Conservation (phyloP, 2,329 filamentous ascomycete genomes). For the Curvularia lunata region DNA sequence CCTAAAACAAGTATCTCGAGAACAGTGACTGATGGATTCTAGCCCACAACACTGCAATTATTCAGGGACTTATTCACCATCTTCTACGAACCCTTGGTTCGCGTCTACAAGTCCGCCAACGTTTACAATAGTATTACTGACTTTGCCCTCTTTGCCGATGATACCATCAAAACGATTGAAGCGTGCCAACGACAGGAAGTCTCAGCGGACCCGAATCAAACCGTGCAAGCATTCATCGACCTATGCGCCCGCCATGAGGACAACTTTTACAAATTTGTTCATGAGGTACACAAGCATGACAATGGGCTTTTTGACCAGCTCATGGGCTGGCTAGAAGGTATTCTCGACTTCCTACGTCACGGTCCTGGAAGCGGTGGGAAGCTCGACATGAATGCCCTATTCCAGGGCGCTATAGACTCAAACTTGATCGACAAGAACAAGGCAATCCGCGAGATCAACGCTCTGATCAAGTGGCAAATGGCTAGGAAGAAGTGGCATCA, state of each 20-base stretch:
- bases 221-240: conserved; percentile 97
- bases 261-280: conserved; percentile 98
- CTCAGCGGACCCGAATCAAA: conserved; percentile 95
- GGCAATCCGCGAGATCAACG: conserved; percentile 80
- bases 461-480: conserved; percentile 90
- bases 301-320: conserved; percentile 95
- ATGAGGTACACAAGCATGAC: conserved; percentile 96
- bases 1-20: not conserved
- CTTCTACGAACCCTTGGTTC: conserved; percentile 96
- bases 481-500: conserved; percentile 97
- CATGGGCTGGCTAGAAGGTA: conserved; percentile 97
- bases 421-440: conserved; percentile 72
- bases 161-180: conserved; percentile 83
- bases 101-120: conserved; percentile 98
- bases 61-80: conserved; percentile 97
- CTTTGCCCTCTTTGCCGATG: conserved; percentile 90
- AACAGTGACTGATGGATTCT: conserved; percentile 24
- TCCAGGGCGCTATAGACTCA: conserved; percentile 76
- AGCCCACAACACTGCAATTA: conserved; percentile 90
- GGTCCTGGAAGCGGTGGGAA: conserved; percentile 80
- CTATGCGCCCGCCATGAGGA: conserved; percentile 93
- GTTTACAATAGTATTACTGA: conserved; percentile 98
- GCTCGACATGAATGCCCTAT: conserved; percentile 91
- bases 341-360: conserved; percentile 88
- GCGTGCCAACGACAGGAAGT: conserved; percentile 76